phyloP scores from a whole-genome alignment of 306 rosid species.

The Corylus americana region DNA sequence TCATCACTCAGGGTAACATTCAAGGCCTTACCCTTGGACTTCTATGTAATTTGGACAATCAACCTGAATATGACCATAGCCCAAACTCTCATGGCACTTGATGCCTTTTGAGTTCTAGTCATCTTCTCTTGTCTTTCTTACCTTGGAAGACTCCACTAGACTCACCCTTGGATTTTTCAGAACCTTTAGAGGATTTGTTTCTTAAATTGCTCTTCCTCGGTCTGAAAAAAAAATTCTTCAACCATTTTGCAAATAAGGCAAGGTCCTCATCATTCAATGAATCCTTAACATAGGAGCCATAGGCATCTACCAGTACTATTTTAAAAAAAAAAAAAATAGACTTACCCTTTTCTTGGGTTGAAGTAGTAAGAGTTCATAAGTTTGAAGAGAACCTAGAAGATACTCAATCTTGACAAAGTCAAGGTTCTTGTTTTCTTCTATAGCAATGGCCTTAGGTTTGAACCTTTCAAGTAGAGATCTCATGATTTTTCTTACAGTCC shows the following conservation, averaged over 20 bases:
- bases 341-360: neutral
- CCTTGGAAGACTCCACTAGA: neutral
- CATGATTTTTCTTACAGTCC: neutral
- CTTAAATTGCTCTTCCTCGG: too few relatives aligned
- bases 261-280: neutral
- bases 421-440: neutral
- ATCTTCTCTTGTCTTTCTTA: too few relatives aligned
- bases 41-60: too few relatives aligned
- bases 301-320: too few relatives aligned
- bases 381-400: neutral
- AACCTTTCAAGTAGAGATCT: neutral
- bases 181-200: too few relatives aligned
- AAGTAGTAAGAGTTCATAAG: neutral
- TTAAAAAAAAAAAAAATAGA: neutral
- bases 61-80: neutral
- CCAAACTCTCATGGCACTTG: neutral
- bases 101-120: neutral
- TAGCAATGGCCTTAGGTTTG: neutral
- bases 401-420: neutral
- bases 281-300: too few relatives aligned
- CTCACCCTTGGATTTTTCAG: neutral
- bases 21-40: neutral
- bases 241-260: too few relatives aligned
- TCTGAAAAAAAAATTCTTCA: too few relatives aligned
- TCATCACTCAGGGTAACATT: neutral